Base-by-base conservation (phyloP, 352 stramenopile species). In the Phytophthora idaei region DNA sequence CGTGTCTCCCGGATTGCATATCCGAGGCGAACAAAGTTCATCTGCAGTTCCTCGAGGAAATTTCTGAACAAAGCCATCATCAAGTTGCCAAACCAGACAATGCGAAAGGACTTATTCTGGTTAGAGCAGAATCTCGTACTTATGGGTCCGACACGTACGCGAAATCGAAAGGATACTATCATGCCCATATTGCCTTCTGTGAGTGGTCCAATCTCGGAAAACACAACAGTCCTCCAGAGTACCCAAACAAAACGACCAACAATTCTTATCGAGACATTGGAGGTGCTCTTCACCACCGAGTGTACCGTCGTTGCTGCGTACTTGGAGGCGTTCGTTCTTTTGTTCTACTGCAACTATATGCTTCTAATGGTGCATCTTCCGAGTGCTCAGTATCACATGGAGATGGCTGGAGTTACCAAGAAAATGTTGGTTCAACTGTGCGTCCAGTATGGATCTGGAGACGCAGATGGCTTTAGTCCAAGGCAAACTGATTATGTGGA, bases 261-360 rank as follows among this genome's bases (percentile, higher is more conserved):
- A 2, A 45, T 44, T 57, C 50, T 57, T 17, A 42, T 42, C 36
- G n/a, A 67, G 17, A 61, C 57, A 4, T 21, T 71, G n/a, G n/a
- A 59, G 1, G 5, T 74, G 4, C 21, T 71, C 2, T 82, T 74
- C 50, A 68, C 68, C 8, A 60, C 58, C 14, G 73, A 84, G 47
- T 84, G 71, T 46, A 25, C 74, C 21, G 42, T 73, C 2, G 60
- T 78, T 4, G 29, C 69, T 9, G 76, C 81, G 54, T 81, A 79
- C 41, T 49, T 72, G 21, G 73, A 83, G 28, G 56, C 69, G 10
- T 47, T 81, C 34, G 71, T 83, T 11, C 66, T 73, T 0, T n/a
- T 74, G 1, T 61, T 81, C 17, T 81, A 77, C 47, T 60, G 9
- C 1, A 55, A 14, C 4, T 73, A 42, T 17, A 55, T 67, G 44